Conservation (phyloP, 805 yeast genomes). For the Candida argentea region DNA sequence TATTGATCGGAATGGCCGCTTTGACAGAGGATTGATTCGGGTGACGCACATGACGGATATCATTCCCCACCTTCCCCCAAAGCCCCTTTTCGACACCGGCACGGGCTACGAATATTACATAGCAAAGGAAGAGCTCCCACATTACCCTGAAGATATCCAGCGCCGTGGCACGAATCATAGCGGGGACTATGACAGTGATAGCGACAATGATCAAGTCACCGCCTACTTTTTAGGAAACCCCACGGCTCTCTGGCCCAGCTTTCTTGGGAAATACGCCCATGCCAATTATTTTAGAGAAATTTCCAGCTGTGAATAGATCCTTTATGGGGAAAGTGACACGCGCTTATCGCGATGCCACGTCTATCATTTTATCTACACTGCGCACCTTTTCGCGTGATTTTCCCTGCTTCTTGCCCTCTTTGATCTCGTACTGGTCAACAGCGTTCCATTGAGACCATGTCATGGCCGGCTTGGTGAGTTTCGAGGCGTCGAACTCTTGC, state of each 20-base stretch:
- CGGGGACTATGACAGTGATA: neutral
- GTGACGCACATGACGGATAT: slow-evolving; percentile 49
- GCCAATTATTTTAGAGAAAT: slow-evolving; percentile 20
- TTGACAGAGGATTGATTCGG: slow-evolving; percentile 37
- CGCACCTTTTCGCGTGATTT: slow-evolving; percentile 53
- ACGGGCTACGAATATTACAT: slow-evolving; percentile 45
- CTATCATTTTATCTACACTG: slow-evolving; percentile 39
- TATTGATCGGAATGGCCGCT: slow-evolving; percentile 13
- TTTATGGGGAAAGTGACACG: neutral
- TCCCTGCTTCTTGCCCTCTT: slow-evolving; percentile 36
- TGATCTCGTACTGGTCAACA: slow-evolving; percentile 44
- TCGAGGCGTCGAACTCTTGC: neutral
- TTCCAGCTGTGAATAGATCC: slow-evolving; percentile 15
- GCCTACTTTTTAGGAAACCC: neutral
- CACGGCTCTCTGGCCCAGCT: neutral
- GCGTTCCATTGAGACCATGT: slow-evolving; percentile 61
- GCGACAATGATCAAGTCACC: neutral
- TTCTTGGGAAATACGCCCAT: slow-evolving; percentile 20
- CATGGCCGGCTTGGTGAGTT: slow-evolving; percentile 14
- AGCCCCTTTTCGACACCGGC: slow-evolving; percentile 26
- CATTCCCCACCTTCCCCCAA: slow-evolving; percentile 53
- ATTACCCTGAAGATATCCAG: slow-evolving; percentile 7
- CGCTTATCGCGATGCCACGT: slow-evolving; percentile 9
- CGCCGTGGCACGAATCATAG: slow-evolving; percentile 1
- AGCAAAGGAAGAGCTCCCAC: slow-evolving; percentile 29